Base-by-base conservation (phyloP, 2,329 filamentous ascomycete species). In the Sarocladium strictum region DNA sequence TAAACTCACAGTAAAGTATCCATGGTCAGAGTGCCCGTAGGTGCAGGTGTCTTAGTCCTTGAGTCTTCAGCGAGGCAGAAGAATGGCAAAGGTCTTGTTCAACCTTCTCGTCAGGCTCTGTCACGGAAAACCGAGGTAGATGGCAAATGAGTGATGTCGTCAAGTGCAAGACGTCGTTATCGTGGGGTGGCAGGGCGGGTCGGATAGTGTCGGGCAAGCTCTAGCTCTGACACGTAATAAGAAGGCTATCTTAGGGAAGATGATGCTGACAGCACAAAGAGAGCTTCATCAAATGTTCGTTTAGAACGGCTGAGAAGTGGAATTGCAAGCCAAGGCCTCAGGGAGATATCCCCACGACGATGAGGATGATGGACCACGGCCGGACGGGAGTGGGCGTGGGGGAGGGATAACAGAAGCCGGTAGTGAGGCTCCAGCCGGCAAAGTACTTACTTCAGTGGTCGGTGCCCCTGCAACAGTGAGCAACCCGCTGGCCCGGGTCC, bases 1-100 rank as follows among this genome's bases (percentile, higher is more conserved):
- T 17, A 15, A 43, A 79, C 81, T 70, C 74, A 84, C 80, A 85
- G 72, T 63, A 85, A 67, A 56, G 81, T 85, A 67, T 85, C 81
- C 81, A 85, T 85, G 54, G 54, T 64, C 61, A 29, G 40, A 27
- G 7, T 12, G 12, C 17, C 6, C 35, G n/a, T 11, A 14, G 17
- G 17, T 14, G 7, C 17, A 43, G 38, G n/a, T 17, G 14, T 7
- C 38, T 43, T 6, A 17, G 14, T 6, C 10, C 7, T 6, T 17
- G 21, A 3, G 17, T 11, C n/a, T 5, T 5, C n/a, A 17, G 4
- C 10, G n/a, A 23, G n/a, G 12, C 9, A 43, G 38, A 17, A 10
- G 19, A 7, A 14, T 3, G 4, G 17, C 24, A 19, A 9, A 9
- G 21, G 17, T 43, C 17, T 19, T 21, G 6, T 21, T 23, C 9